Evolutionary conservation across 2,329 filamentous ascomycete species (phyloP), one percentile per base, ranked within the genome.

Genomic region (Salinomyces thailandicus): DNA sequence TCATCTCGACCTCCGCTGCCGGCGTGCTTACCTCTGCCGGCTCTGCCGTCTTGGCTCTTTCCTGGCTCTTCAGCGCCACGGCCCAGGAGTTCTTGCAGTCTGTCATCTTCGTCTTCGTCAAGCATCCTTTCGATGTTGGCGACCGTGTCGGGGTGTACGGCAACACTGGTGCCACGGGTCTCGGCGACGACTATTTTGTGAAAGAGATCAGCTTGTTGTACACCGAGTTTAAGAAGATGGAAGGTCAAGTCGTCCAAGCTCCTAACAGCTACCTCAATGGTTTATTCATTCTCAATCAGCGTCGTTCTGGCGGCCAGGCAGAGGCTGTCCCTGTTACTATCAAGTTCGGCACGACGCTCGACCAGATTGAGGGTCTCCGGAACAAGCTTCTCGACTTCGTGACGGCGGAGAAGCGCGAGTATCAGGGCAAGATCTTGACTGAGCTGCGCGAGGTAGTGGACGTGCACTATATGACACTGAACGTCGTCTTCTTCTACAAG

Each of bases 221-320:
- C 58, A 96, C 89, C 11, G 89, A 95, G 54, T 95, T 95, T 68
- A 95, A 95, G 71, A 95, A 95, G 68, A 89, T 95, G 83, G 81
- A 95, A 60, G 89, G 89, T 2, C 87, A 95, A 51, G 81, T 95
- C 16, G 89, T 96, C 0, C 89, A 95, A 60, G 89, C 89, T 1
- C 89, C 89, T 8, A 96, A 96, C 71, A 93, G 82, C 39, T 78
- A 94, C 24, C 73, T 96, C 37, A 96, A 95, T 62, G 49, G 46
- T 0, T 71, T 96, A 0, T 95, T 95, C 62, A 93, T 96, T 44
- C 77, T 95, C 30, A 96, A 96, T 60, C 86, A 94, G 63, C 79
- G 89, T 31, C 81, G 89, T 36, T 93, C 85, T 20, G 87, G 87
- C 45, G 82, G 81, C 4, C 71, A 95, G 4, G 86, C 89, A 2